Percentiles rank a stretch among this genome's conserved stretches.
Evolutionary conservation across 202 grass and related monocot species (phyloP).

Genomic region (Eragrostis tef): DNA sequence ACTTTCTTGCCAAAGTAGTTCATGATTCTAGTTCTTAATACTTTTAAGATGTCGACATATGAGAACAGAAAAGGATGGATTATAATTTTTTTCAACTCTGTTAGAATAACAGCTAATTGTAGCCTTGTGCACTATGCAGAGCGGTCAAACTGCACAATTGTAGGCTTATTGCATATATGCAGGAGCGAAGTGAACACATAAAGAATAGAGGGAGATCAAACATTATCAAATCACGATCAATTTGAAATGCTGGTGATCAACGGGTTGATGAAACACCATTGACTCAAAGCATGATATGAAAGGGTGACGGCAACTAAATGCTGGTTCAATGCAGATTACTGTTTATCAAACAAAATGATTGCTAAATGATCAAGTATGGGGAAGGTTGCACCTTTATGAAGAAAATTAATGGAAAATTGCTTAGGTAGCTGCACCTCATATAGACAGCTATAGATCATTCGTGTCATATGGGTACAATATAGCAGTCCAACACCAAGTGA

Average conservation of each 20-base stretch:
- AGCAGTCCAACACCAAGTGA: neutral
- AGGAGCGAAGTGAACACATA: neutral
- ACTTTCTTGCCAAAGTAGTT: neutral
- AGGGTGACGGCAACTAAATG: neutral
- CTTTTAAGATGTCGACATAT: neutral
- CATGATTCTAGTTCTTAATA: neutral
- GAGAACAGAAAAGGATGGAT: neutral
- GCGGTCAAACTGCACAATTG: neutral
- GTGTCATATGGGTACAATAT: neutral
- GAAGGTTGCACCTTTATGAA: neutral
- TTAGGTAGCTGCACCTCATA: neutral
- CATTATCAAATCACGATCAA: neutral
- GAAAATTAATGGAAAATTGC: too few species aligned
- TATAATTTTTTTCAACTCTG: neutral
- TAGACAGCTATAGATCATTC: neutral
- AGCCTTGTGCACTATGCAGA: neutral
- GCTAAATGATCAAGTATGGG: neutral
- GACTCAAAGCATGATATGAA: neutral
- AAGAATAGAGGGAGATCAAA: too few species aligned
- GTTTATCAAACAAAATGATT: neutral
- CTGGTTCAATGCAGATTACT: neutral
- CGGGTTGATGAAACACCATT: neutral
- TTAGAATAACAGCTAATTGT: neutral
- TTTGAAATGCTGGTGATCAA: neutral
- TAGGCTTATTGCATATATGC: neutral